phyloP scores from a whole-genome alignment of 805 yeast species.

The Jamesozyma hellenica region DNA sequence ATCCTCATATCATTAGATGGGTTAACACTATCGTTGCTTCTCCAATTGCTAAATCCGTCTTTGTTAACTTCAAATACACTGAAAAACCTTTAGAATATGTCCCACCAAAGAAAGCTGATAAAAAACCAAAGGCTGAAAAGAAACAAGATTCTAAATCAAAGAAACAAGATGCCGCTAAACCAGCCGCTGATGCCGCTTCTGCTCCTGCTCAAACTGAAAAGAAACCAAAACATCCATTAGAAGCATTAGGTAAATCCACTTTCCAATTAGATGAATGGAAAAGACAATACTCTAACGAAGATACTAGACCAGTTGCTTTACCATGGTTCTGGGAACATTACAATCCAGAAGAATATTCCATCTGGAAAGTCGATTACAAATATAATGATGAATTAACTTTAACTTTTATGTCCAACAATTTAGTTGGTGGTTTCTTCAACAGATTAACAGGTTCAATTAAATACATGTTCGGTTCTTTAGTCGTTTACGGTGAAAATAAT shows the following conservation, averaged over 20 bases:
- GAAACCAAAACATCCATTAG: constrained; percentile 89
- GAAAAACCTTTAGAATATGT: constrained; percentile 48
- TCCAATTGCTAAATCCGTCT: constrained; percentile 38
- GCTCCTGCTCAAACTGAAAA: constrained; percentile 39
- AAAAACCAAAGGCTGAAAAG: constrained; percentile 37
- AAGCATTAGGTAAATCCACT: constrained; percentile 62
- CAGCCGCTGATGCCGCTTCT: constrained; percentile 31
- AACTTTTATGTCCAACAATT: constrained; percentile 97
- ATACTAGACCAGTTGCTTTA: constrained; percentile 84
- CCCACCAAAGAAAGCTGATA: constrained; percentile 64
- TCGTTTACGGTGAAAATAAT: constrained; percentile 98
- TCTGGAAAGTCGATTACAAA: constrained; percentile 92
- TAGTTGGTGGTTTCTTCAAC: constrained; percentile 96
- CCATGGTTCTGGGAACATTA: constrained; percentile 98
- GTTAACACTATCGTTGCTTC: constrained; percentile 45
- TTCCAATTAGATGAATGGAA: constrained; percentile 85
- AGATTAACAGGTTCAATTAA: constrained; percentile 86
- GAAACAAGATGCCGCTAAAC: constrained; percentile 15
- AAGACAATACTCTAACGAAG: constrained; percentile 93
- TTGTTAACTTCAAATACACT: constrained; percentile 44
- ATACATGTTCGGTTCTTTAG: constrained; percentile 86
- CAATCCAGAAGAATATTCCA: constrained; percentile 87
- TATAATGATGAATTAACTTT: constrained; percentile 95
- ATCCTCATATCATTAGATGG: constrained; percentile 68
- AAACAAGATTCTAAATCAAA: constrained; percentile 15